Evolutionary conservation across 192 early-diverging fungal genomes (phyloP), one percentile per base, ranked within the genome.

Genomic region (Coemansia sp.): DNA sequence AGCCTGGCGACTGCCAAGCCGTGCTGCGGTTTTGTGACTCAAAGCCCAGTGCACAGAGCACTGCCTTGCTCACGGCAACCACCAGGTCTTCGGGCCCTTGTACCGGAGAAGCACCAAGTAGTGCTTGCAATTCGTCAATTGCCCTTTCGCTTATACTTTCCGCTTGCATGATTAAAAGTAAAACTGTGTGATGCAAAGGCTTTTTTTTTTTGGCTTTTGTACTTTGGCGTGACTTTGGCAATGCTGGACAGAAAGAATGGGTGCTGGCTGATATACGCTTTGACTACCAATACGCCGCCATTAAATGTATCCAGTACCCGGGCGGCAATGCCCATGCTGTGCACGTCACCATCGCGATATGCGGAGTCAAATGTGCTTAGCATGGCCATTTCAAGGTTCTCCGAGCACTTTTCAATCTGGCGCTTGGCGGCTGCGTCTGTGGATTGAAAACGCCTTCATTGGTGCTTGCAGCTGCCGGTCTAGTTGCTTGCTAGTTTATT

Each of bases 231-330:
- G 39, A 26, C 23, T 26, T 26, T n/a, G n/a, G n/a, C n/a, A n/a
- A 88, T 80, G 53, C 84, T 84, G 34, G 88, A 87, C 57, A 96
- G 85, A 52, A 97, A 97, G 56, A 99, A 96, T 52, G 91, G 88
- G 57, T 99, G 94, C 64, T 97, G 96, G 73, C 95, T 96, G 40
- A 99, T 90, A 61, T 96, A 99, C 21, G 87, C 89, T 60, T 94
- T 90, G 18, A 97, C 83, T 58, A 91, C 93, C 0, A 92, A 96
- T 49, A 86, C 86, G 30, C 96, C 94, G 23, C 96, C 94, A 53
- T 99, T 99, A 69, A 99, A 96, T 37, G 96, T 91, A 41, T 88
- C 81, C 46, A 99, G 76, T 3, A 89, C 83, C 58, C 85, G 87
- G 40, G 96, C 95, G 52, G 86, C 88, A 18, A 66, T 53, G 84